phyloP scores from a whole-genome alignment of 371 early-diverging fungal genomes.

The Fennellomyces sp. region DNA sequence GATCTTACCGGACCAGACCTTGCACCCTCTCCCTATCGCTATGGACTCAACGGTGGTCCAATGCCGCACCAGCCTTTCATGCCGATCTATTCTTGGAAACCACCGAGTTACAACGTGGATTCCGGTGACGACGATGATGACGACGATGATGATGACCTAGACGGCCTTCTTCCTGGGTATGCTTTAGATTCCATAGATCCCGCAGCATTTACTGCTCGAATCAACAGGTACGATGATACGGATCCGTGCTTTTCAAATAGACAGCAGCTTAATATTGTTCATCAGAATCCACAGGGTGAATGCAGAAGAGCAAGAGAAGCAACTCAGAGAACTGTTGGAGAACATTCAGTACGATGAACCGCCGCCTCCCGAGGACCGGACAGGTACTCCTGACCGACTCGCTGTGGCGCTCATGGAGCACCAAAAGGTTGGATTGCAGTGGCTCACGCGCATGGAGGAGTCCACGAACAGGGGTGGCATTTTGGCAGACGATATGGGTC shows the following conservation, averaged over 20 bases:
- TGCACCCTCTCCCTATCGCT: neutral
- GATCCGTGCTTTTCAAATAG: too few relatives aligned
- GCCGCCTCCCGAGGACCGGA: slow-evolving; percentile 43
- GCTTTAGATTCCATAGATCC: too few relatives aligned
- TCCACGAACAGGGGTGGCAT: slow-evolving; percentile 69
- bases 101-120: too few relatives aligned
- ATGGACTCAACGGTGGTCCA: neutral
- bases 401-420: slow-evolving; percentile 55
- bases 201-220: too few relatives aligned
- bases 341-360: slow-evolving; percentile 42
- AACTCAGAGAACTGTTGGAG: slow-evolving; percentile 47
- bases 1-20: slow-evolving; percentile 23
- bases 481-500: slow-evolving; percentile 74
- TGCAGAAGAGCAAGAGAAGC: slow-evolving; percentile 28
- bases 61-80: too few relatives aligned
- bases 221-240: too few relatives aligned
- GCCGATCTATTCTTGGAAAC: too few relatives aligned
- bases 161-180: too few relatives aligned
- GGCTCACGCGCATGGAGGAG: slow-evolving; percentile 60
- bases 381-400: slow-evolving; percentile 57
- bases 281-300: too few relatives aligned
- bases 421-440: slow-evolving; percentile 67
- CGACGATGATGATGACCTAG: neutral
- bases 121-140: neutral
- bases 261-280: too few relatives aligned